A percentile compares a stretch with the other conserved stretches of the same genome.
phyloP scores from a whole-genome alignment of 306 rosid species.

The Fagus sylvatica region DNA sequence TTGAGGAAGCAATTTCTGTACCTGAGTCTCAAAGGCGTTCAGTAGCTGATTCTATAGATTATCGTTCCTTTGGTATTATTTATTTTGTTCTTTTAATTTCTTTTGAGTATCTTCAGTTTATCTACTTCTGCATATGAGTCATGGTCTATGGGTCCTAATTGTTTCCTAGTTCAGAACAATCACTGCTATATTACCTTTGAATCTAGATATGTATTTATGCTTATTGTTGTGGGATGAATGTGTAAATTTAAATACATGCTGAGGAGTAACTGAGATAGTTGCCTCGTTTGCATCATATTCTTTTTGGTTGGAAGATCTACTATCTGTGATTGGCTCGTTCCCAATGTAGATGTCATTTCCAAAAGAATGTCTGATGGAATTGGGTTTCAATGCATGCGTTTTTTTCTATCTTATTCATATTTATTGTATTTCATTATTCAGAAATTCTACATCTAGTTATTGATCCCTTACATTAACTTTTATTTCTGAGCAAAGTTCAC shows the following conservation, averaged over 20 bases:
- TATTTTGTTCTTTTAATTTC: slow-evolving; percentile 6
- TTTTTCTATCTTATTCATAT: neutral
- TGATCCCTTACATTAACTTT: neutral
- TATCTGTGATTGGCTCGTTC: neutral
- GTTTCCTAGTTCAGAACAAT: neutral
- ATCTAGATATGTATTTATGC: neutral
- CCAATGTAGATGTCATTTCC: neutral
- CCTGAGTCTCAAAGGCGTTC: slow-evolving; percentile 67
- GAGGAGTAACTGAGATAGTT: neutral
- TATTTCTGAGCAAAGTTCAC: neutral
- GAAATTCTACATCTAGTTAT: neutral
- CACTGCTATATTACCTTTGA: slow-evolving; percentile 11
- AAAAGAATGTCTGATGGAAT: neutral
- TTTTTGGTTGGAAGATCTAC: neutral
- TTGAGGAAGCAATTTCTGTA: slow-evolving; percentile 88
- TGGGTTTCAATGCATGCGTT: neutral
- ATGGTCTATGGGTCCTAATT: neutral
- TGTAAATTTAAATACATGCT: neutral
- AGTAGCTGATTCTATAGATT: slow-evolving; percentile 71
- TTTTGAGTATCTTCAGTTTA: slow-evolving; percentile 11
- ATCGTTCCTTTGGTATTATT: slow-evolving; percentile 72
- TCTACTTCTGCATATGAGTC: neutral
- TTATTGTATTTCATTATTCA: neutral
- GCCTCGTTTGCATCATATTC: neutral
- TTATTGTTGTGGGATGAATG: neutral